A percentile compares a stretch with the other conserved stretches of the same genome.
Evolutionary conservation across 768 basidiomycete genomes (phyloP).

Genomic region (Phlegmacium glaucopus): DNA sequence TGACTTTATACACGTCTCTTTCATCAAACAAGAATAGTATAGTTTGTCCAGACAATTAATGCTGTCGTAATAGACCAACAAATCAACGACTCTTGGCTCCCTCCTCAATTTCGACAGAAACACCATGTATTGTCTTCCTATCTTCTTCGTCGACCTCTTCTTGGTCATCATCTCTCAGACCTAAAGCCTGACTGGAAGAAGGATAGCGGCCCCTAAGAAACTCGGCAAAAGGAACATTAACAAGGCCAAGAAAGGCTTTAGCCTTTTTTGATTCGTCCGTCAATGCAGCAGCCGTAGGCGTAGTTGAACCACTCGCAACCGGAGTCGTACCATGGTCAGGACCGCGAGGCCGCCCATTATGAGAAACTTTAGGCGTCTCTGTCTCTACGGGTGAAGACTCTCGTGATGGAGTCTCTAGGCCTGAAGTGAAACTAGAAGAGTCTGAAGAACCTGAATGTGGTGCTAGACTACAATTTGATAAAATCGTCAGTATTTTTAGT

Average conservation of each 20-base stretch:
- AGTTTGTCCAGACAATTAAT: too few relatives aligned
- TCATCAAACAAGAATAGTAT: too few relatives aligned
- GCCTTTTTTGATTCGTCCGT: constrained; percentile 36
- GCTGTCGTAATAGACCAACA: not conserved
- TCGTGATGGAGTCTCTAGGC: constrained; percentile 20
- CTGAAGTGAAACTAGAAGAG: constrained; percentile 17
- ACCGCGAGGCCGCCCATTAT: constrained; percentile 17
- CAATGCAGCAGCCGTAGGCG: constrained; percentile 43
- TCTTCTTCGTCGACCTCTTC: constrained; percentile 35
- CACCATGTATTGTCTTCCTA: constrained; percentile 42
- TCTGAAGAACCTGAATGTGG: constrained; percentile 23
- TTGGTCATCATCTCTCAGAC: constrained; percentile 6
- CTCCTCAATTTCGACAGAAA: constrained; percentile 23
- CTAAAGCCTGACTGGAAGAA: constrained; percentile 33
- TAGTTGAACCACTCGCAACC: constrained; percentile 52
- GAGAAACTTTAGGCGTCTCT: constrained; percentile 36
- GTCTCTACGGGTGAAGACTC: constrained; percentile 15
- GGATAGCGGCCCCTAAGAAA: constrained; percentile 63
- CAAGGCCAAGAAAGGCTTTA: constrained; percentile 54
- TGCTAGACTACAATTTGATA: constrained; percentile 6
- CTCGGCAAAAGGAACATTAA: constrained; percentile 48
- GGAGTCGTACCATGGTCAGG: constrained; percentile 37
- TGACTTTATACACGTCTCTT: too few relatives aligned
- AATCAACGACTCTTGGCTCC: not conserved
- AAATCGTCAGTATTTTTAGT: constrained; percentile 17